Conservation (phyloP, 768 basidiomycete genomes). For the Trametes cinnabarina region DNA sequence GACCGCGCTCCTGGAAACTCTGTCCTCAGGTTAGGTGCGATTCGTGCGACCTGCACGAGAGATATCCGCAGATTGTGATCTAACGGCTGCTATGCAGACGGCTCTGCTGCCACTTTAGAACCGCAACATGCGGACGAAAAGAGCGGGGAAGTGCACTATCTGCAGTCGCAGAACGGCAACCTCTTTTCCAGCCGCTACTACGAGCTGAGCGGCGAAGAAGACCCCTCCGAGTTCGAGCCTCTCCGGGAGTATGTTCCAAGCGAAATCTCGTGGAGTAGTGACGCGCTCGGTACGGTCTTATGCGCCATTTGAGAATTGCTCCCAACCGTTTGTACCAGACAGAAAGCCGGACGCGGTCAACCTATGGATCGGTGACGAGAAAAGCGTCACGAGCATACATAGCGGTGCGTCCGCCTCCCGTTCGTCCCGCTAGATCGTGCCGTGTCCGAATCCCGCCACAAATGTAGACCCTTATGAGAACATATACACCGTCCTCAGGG, state of each 20-base stretch:
- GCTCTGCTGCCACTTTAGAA: neutral
- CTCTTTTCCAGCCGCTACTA: conserved; percentile 53
- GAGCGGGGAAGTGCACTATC: conserved; percentile 52
- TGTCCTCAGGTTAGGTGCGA: conserved; percentile 38
- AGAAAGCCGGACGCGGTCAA: conserved; percentile 84
- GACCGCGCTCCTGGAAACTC: conserved; percentile 44
- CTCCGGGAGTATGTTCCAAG: conserved; percentile 65
- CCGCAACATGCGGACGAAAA: conserved; percentile 15
- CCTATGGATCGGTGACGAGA: conserved; percentile 82
- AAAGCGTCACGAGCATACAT: conserved; percentile 82
- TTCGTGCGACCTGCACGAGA: neutral
- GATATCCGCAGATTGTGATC: neutral
- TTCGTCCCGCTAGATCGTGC: neutral
- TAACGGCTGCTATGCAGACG: no score
- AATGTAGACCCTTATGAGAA: conserved; percentile 85
- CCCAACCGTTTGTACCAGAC: conserved; percentile 35
- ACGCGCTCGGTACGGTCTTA: conserved; percentile 63
- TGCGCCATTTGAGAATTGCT: neutral
- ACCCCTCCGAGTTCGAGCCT: conserved; percentile 57
- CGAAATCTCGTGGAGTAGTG: conserved; percentile 71
- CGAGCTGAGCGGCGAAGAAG: conserved; percentile 29
- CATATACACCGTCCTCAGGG: conserved; percentile 84
- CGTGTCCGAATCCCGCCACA: neutral
- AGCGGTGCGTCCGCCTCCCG: conserved; percentile 52
- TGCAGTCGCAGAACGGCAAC: conserved; percentile 94